Evolutionary conservation across 2,329 filamentous ascomycete species (phyloP).

Genomic region (Alternaria novae-zelandiae): DNA sequence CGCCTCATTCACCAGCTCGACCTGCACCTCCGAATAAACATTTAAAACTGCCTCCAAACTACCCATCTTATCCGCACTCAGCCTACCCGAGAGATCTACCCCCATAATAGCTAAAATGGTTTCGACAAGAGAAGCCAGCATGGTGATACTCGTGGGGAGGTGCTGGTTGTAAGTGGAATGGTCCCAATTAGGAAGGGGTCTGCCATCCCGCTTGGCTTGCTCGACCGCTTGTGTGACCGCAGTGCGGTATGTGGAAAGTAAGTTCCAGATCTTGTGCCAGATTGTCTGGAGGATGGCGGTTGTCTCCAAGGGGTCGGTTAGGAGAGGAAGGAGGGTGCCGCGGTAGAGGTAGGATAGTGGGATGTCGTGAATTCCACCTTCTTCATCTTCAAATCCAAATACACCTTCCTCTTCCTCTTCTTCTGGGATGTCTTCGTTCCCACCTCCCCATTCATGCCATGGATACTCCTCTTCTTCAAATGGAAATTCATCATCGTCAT

Average conservation of each 20-base stretch:
- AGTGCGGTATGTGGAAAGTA: neutral
- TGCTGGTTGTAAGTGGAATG: neutral
- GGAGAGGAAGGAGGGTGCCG: neutral
- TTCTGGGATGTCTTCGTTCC: too few species aligned
- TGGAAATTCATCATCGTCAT: neutral
- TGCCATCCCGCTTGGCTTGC: neutral
- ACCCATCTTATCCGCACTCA: neutral
- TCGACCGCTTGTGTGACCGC: neutral
- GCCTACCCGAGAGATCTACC: neutral
- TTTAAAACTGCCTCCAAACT: neutral
- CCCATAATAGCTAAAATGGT: neutral
- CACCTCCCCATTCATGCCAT: too few species aligned
- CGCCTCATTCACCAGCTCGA: neutral
- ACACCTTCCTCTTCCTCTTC: too few species aligned
- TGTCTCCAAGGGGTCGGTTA: neutral
- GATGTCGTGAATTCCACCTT: too few species aligned
- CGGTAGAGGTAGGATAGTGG: neutral
- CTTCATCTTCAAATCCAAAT: too few species aligned
- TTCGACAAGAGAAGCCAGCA: neutral
- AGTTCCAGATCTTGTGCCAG: neutral
- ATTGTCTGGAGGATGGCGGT: neutral
- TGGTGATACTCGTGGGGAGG: neutral
- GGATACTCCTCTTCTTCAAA: too few species aligned
- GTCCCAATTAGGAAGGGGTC: neutral
- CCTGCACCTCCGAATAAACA: neutral